Percentiles rank a stretch among this genome's conserved stretches.
Evolutionary conservation across 192 early-diverging fungal species (phyloP).

Genomic region (Entomortierella beljakovae): DNA sequence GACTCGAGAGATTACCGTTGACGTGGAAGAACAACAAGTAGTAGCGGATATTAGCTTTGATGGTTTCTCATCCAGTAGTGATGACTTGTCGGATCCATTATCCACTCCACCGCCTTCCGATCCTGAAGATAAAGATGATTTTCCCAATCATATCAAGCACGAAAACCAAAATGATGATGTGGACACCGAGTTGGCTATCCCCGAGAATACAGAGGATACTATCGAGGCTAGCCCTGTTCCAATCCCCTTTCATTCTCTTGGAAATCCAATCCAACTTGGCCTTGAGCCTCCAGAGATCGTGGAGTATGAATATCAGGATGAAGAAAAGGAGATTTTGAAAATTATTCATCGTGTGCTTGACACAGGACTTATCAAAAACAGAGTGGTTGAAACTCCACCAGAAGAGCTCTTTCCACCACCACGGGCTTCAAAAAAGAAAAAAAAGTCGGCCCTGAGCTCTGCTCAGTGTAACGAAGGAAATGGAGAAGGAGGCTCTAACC

Average conservation of each 20-base stretch:
- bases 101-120: not conserved
- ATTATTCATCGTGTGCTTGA: constrained; percentile 33
- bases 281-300: constrained; percentile 15
- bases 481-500: not conserved
- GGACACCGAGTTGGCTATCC: not conserved
- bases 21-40: not conserved
- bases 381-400: constrained; percentile 2
- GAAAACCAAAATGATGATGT: not conserved
- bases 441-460: constrained; percentile 25
- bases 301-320: constrained; percentile 23
- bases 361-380: constrained; percentile 32
- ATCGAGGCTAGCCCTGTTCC: not conserved
- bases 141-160: not conserved
- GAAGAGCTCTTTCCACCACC: constrained; percentile 3
- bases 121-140: not conserved
- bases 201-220: not conserved
- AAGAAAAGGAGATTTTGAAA: constrained; percentile 20
- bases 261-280: constrained; percentile 36
- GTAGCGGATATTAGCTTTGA: not conserved
- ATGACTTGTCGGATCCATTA: constrained; percentile 12
- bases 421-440: constrained; percentile 41
- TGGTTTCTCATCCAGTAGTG: constrained; percentile 2
- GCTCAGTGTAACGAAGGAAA: constrained; percentile 4
- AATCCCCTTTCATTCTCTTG: constrained; percentile 6
- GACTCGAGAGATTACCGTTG: too few relatives aligned